A percentile compares a stretch with the other conserved stretches of the same genome.
Evolutionary conservation across 352 stramenopile species (phyloP).

Genomic region (Paralagenidium karlingii): DNA sequence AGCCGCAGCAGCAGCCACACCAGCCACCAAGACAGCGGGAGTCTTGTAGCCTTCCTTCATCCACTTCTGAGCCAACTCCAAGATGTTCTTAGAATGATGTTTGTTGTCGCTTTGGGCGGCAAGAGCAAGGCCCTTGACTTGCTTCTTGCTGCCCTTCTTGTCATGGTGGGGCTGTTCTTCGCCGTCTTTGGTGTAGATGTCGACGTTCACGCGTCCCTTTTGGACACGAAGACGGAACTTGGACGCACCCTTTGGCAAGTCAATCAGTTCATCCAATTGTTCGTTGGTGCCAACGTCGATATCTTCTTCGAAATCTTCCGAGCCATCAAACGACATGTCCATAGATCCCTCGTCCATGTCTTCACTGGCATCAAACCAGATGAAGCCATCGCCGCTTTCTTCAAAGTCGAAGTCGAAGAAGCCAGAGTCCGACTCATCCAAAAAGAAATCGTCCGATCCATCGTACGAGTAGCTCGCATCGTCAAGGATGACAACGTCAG

Average conservation of each 20-base stretch:
- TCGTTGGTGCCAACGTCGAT: slow-evolving; percentile 13
- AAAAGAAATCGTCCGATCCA: slow-evolving; percentile 12
- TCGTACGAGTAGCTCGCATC: too few species aligned
- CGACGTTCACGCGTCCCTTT: slow-evolving; percentile 29
- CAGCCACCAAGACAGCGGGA: slow-evolving; percentile 17
- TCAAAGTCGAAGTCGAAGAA: slow-evolving; percentile 12
- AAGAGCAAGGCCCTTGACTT: slow-evolving; percentile 1
- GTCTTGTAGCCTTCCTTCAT: slow-evolving; percentile 21
- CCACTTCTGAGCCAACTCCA: slow-evolving; percentile 24
- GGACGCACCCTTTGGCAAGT: slow-evolving; percentile 28
- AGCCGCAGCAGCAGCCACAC: slow-evolving; percentile 29
- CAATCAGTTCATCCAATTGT: slow-evolving; percentile 32
- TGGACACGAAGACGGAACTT: slow-evolving; percentile 29
- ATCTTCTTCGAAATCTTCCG: not conserved
- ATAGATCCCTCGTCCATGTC: slow-evolving; percentile 31
- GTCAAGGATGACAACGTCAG: slow-evolving; percentile 19
- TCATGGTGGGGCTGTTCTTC: not conserved
- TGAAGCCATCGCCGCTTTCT: slow-evolving; percentile 12
- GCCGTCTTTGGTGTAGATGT: slow-evolving; percentile 31
- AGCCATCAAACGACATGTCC: slow-evolving; percentile 13
- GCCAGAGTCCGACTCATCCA: slow-evolving; percentile 10
- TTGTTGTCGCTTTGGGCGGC: slow-evolving; percentile 6
- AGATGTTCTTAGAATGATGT: slow-evolving; percentile 18
- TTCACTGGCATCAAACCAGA: slow-evolving; percentile 15
- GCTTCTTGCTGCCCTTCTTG: slow-evolving; percentile 4